Base-by-base conservation (phyloP, 1,139 yeast species). In the Meyerozyma elateridarum region DNA sequence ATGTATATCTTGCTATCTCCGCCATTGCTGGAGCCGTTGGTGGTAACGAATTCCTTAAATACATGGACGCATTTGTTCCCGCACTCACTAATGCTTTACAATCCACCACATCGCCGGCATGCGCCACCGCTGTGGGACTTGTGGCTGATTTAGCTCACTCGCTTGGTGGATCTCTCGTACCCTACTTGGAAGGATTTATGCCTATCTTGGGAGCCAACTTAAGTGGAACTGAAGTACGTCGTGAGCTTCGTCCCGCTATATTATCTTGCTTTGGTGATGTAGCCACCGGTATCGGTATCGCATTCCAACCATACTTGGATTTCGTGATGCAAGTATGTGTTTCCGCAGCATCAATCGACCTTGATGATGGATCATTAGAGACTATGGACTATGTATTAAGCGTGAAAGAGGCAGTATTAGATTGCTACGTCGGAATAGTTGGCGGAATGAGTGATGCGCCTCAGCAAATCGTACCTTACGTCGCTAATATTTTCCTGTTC, bases 131-230 rank as follows among this genome's bases (percentile, higher is more conserved):
- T 3, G 87, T 91, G 38, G 97, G 98, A 4, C 73, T 93, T 37
- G 89, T 91, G 38, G 96, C 96, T n/a, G 98, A 91, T 59, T 81
- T 91, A 46, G 76, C 95, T n/a, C 95, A 88, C 52, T 84, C 96
- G 1, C 69, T 93, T 34, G 95, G 95, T 20, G 71, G 70, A 22
- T 72, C 70, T 27, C 77, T 89, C 43, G 70, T 73, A 36, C 85
- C 82, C 34, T 89, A 85, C 56, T 76, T 85, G 46, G 79, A 79
- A 42, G 82, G 81, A 4, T 75, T 89, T 49, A 88, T 91, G 95
- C 74, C 74, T 34, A 79, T 83, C 29, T 71, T 91, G 51, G 89
- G 95, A 35, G 69, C 73, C 32, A 76, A 79, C 46, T 70, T 91
- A 42, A 76, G 81, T 37, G 73, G 74, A 45, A 68, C 73, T 22